Percentiles rank a stretch among this genome's conserved stretches.
These are phyloP conservation scores for Teratosphaeria nubilosa DNA, from an alignment of 2,329 filamentous ascomycete species.

Conservation along the genomic window DNA sequence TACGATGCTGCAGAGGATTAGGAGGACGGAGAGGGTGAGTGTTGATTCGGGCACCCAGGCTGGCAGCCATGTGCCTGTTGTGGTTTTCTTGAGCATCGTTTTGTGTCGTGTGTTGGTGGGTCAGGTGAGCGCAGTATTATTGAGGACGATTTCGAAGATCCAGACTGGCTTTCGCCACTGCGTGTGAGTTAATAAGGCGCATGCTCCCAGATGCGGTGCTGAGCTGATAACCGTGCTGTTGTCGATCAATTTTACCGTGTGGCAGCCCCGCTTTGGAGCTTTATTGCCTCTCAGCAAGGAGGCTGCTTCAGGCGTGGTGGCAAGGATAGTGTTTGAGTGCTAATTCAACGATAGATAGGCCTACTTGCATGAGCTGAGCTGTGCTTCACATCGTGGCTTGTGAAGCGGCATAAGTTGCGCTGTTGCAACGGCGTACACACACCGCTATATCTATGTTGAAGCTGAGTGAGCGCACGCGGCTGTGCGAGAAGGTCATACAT, in stretches of 20 bases:
- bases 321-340: background rate
- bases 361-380: background rate
- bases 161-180: background rate
- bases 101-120: background rate
- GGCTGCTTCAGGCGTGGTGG: background rate
- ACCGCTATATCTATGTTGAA: too few species aligned
- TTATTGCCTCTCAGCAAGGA: background rate
- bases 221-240: background rate
- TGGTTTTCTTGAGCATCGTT: slow-evolving; percentile 8
- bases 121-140: background rate
- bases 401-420: background rate
- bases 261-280: background rate
- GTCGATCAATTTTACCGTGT: background rate
- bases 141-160: background rate
- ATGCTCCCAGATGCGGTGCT: background rate
- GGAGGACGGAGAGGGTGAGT: slow-evolving; percentile 11
- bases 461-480: too few species aligned
- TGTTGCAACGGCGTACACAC: too few species aligned
- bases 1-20: slow-evolving; percentile 15
- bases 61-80: slow-evolving; percentile 15
- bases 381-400: background rate
- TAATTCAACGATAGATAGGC: background rate
- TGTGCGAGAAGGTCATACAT: too few species aligned
- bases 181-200: background rate
- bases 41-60: slow-evolving; percentile 16